Conservation (phyloP, 306 rosid species). For the Rosa rugosa region DNA sequence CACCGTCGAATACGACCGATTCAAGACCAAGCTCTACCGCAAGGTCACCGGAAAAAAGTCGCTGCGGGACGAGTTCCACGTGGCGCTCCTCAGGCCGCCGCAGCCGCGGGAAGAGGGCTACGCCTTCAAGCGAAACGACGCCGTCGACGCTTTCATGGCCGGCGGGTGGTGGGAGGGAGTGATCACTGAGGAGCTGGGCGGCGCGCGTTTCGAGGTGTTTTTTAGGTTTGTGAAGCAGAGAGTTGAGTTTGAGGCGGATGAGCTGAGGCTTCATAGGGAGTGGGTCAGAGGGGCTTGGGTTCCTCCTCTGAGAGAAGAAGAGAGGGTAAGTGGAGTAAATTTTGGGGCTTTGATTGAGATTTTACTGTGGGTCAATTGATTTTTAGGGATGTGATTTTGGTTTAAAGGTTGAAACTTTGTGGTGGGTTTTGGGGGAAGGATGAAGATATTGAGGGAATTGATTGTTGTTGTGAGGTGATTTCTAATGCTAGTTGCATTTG, state of each 20-base stretch:
- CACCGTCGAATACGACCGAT: slow-evolving; percentile 22
- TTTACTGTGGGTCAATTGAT: background rate
- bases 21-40: background rate
- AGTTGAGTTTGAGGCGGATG: slow-evolving; percentile 15
- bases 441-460: background rate
- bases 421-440: background rate
- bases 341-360: background rate
- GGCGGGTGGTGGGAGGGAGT: slow-evolving; percentile 47
- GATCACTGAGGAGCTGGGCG: slow-evolving; percentile 9
- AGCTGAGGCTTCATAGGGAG: slow-evolving; percentile 36
- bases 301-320: slow-evolving; percentile 19
- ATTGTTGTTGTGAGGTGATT: background rate
- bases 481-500: background rate
- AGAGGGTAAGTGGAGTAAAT: background rate
- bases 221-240: slow-evolving; percentile 14
- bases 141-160: slow-evolving; percentile 29
- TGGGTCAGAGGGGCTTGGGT: slow-evolving; percentile 36
- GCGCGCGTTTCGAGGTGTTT: slow-evolving; percentile 19
- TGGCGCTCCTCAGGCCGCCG: slow-evolving; percentile 26
- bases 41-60: background rate
- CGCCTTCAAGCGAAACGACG: slow-evolving; percentile 25
- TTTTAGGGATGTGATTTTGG: background rate
- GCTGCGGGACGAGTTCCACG: slow-evolving; percentile 18
- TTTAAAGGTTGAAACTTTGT: background rate
- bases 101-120: slow-evolving; percentile 6